Evolutionary conservation across 441 rosid genomes (phyloP).

Genomic region (Codiaeum variegatum): DNA sequence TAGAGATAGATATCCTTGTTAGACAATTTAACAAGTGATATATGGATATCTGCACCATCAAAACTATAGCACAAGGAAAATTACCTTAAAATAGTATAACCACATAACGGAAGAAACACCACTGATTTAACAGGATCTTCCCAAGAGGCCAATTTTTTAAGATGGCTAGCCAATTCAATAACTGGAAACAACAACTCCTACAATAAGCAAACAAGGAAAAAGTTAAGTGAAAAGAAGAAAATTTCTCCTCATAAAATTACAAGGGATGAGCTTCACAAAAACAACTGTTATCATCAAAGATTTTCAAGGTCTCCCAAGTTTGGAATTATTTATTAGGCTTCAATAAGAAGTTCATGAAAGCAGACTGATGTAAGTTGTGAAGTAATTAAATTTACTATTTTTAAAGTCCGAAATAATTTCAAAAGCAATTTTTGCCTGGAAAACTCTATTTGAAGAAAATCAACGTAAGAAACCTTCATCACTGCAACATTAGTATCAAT

Average conservation of each 20-base stretch:
- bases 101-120: constrained; percentile 44
- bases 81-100: constrained; percentile 59
- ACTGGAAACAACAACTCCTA: constrained; percentile 76
- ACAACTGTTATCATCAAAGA: background rate
- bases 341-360: constrained; percentile 11
- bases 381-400: constrained; percentile 7
- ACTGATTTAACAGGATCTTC: constrained; percentile 60
- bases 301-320: constrained; percentile 1
- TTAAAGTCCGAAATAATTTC: constrained; percentile 2
- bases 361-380: background rate
- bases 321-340: constrained; percentile 11
- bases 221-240: background rate
- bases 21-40: no score
- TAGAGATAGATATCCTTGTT: no score
- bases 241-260: background rate
- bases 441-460: constrained; percentile 16
- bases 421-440: constrained; percentile 10
- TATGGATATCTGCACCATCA: background rate
- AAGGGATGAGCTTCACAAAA: background rate
- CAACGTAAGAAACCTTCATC: constrained; percentile 57
- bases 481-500: constrained; percentile 82
- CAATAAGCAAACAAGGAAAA: constrained; percentile 18
- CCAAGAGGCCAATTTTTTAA: constrained; percentile 64
- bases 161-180: constrained; percentile 37
- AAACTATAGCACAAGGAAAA: constrained; percentile 12